A percentile compares a stretch with the other conserved stretches of the same genome.
Evolutionary conservation across 495 filamentous ascomycete species (phyloP).

Genomic region (Aspergillus sclerotiicarbonarius): DNA sequence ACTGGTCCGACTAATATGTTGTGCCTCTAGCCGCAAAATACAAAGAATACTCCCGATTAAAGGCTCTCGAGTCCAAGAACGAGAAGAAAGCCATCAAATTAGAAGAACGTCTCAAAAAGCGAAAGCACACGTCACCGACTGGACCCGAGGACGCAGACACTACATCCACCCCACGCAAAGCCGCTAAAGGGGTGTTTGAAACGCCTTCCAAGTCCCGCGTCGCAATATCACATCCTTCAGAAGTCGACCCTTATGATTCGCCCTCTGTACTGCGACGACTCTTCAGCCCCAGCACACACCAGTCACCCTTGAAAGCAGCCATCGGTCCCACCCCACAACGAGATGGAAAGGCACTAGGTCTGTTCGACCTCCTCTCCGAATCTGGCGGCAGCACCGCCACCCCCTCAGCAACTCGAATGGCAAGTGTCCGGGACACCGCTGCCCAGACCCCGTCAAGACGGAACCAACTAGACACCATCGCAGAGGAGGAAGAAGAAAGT

Average conservation of each 20-base stretch:
- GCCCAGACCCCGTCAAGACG: conserved; percentile 43
- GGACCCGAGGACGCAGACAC: conserved; percentile 21
- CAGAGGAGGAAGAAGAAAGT: conserved; percentile 32
- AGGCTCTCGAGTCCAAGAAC: conserved; percentile 49
- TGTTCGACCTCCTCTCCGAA: conserved; percentile 83
- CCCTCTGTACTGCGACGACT: conserved; percentile 56
- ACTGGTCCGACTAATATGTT: neutral
- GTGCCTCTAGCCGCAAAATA: conserved; percentile 71
- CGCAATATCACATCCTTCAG: conserved; percentile 40
- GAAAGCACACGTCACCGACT: conserved; percentile 37
- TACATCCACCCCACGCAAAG: conserved; percentile 32
- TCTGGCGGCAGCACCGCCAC: conserved; percentile 51
- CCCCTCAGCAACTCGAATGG: conserved; percentile 35
- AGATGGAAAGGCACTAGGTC: conserved; percentile 78
- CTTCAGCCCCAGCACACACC: conserved; percentile 56
- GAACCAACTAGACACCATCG: conserved; percentile 27
- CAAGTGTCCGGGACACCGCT: conserved; percentile 28
- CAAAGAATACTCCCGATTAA: conserved; percentile 78
- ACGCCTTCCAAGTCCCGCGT: conserved; percentile 48
- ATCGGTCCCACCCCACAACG: conserved; percentile 91
- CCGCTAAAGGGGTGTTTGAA: conserved; percentile 33
- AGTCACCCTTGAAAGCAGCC: conserved; percentile 36
- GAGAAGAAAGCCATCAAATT: conserved; percentile 24
- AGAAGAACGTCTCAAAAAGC: conserved; percentile 36
- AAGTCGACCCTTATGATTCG: conserved; percentile 56